Conservation (phyloP, 805 yeast species). For the Hanseniaspora meyeri region DNA sequence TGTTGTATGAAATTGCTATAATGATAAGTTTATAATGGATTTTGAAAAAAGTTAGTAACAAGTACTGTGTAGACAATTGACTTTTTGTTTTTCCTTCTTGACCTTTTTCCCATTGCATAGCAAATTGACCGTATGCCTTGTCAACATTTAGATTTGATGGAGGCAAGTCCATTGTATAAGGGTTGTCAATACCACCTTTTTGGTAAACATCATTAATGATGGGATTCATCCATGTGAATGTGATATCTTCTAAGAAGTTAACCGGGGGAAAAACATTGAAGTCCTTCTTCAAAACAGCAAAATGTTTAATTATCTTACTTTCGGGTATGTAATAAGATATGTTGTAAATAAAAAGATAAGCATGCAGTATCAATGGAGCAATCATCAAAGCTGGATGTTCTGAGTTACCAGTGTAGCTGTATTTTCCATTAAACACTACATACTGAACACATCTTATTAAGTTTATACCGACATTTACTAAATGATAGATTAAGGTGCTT, state of each 20-base stretch:
- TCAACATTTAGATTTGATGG: slow-evolving; percentile 30
- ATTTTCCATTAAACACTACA: slow-evolving; percentile 17
- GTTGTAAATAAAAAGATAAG: slow-evolving; percentile 31
- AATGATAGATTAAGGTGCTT: slow-evolving; percentile 23
- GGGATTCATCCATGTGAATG: slow-evolving; percentile 39
- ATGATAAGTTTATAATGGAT: slow-evolving; percentile 31
- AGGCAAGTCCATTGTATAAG: slow-evolving; percentile 34
- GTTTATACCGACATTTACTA: slow-evolving; percentile 18
- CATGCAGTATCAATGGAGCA: slow-evolving; percentile 25
- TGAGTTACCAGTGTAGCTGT: slow-evolving; percentile 19
- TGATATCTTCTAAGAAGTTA: slow-evolving; percentile 28
- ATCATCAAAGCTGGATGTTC: slow-evolving; percentile 21
- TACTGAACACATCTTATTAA: slow-evolving; percentile 21
- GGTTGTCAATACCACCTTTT: slow-evolving; percentile 30
- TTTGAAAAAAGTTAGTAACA: slow-evolving; percentile 27
- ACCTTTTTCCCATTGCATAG: slow-evolving; percentile 30
- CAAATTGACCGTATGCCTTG: slow-evolving; percentile 25
- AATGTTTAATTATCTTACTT: slow-evolving; percentile 28
- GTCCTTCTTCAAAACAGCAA: slow-evolving; percentile 18
- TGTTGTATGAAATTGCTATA: slow-evolving; percentile 29
- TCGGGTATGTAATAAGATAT: slow-evolving; percentile 29
- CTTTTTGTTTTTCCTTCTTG: slow-evolving; percentile 14
- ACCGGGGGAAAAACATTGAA: slow-evolving; percentile 23
- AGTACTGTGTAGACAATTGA: slow-evolving; percentile 22
- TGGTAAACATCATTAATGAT: slow-evolving; percentile 31